Base-by-base conservation (phyloP, 768 basidiomycete species). In the Wakefieldia striispora region DNA sequence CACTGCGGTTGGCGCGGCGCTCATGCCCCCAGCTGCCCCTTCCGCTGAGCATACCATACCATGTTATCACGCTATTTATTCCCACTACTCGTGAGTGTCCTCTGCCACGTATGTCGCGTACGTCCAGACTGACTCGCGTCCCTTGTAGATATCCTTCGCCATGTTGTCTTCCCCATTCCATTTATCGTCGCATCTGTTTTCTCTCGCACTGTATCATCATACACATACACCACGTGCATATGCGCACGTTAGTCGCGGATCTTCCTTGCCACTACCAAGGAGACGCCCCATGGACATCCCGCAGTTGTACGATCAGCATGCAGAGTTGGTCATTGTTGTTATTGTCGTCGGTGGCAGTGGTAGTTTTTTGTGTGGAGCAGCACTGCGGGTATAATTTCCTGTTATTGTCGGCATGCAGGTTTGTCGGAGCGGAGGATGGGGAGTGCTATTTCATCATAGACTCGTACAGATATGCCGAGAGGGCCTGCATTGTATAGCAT, bases 1-100 rank as follows among this genome's bases (percentile, higher is more conserved):
- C 84, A 86, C 65, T 88, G 86, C 55, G 84, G 84, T 57, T 84
- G 75, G 75, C 81, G 86, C 58, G 84, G 84, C 34, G 62, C 72
- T 14, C 76, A 78, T 55, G 65, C 80, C 23, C 78, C 81, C 31
- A 75, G 71, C 61, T 87, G 85, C 73, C 83, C 83, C 37, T 84
- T 85, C 81, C 79, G 74, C 63, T 80, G 66, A 74, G 54, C 62
- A 29, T 29, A 29, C 10, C 27, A 7, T 11, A 29, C 27, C 27
- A 63, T 48, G 5, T 40, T 40, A 35, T 49, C 56, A 46, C 40
- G 24, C 49, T 69, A 61, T 70, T 71, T 71, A 58, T 61, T 50
- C 43, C 39, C 48, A 51, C 42, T 51, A 43, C 57, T 57, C 59
- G 54, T 64, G 46, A 50, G 61, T 62, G 29, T 12, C 17, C 50